Evolutionary conservation across 495 filamentous ascomycete genomes (phyloP).

Genomic region (Elaphomyces granulatus): DNA sequence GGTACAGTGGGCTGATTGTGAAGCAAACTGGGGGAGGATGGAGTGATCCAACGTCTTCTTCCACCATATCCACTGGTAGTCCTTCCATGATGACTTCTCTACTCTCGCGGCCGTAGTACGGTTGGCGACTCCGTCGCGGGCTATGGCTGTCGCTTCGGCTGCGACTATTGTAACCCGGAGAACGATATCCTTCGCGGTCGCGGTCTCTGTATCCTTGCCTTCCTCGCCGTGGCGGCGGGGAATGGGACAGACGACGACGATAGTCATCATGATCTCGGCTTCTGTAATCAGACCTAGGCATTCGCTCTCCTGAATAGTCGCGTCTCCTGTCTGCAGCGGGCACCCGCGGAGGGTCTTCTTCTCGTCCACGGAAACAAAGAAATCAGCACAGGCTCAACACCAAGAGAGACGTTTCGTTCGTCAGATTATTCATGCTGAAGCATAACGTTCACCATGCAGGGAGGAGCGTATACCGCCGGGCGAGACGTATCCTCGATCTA

Average conservation of each 20-base stretch:
- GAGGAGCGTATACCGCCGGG: constrained; percentile 33
- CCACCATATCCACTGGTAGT: constrained; percentile 40
- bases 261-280: constrained; percentile 30
- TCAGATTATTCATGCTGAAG: constrained; percentile 5
- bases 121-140: constrained; percentile 26
- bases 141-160: constrained; percentile 30
- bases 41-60: constrained; percentile 48
- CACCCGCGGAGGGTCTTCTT: constrained; percentile 29
- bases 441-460: constrained; percentile 23
- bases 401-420: constrained; percentile 2
- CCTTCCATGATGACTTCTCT: constrained; percentile 50
- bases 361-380: constrained; percentile 14
- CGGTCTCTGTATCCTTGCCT: constrained; percentile 38
- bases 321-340: constrained; percentile 25
- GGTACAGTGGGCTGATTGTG: constrained; percentile 2
- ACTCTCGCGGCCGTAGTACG: constrained; percentile 37
- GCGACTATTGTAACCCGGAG: constrained; percentile 26
- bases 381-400: constrained; percentile 7
- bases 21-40: constrained; percentile 16
- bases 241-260: constrained; percentile 22
- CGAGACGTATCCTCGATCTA: constrained; percentile 17
- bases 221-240: constrained; percentile 23
- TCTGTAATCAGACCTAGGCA: constrained; percentile 20
- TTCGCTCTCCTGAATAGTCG: constrained; percentile 23
- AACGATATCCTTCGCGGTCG: constrained; percentile 41